Conservation (phyloP, 106 monocot species). For the Posidonia australis region DNA sequence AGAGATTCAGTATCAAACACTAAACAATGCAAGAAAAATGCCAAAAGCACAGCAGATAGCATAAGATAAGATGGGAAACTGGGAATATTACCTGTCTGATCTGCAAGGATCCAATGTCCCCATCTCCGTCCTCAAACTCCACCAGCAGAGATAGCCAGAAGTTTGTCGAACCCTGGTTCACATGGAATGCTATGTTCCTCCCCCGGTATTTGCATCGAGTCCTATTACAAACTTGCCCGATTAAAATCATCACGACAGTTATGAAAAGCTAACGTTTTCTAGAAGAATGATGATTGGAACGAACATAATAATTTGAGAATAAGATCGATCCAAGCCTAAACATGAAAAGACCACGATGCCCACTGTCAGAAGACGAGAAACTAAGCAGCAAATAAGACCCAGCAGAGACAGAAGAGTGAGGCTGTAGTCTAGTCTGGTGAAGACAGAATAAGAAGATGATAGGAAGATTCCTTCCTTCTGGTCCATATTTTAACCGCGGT, state of each 20-base stretch:
- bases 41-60: background rate
- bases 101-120: constrained; percentile 90
- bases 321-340: no score
- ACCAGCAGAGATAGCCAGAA: constrained; percentile 91
- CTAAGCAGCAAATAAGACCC: background rate
- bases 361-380: no score
- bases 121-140: constrained; percentile 93
- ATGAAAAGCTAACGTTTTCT: no score
- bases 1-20: background rate
- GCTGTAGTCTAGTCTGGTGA: background rate
- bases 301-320: background rate
- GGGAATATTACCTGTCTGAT: constrained; percentile 38
- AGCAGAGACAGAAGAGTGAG: background rate
- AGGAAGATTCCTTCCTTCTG: constrained; percentile 3
- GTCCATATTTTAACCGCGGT: background rate
- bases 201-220: constrained; percentile 74
- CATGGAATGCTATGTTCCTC: constrained; percentile 80
- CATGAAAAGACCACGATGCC: no score
- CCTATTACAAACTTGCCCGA: constrained; percentile 20
- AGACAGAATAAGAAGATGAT: constrained; percentile 1
- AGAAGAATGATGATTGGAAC: background rate
- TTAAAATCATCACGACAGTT: background rate
- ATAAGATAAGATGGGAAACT: background rate
- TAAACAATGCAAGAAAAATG: background rate
- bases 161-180: constrained; percentile 92